Conservation (phyloP, 139 green algal species). For the Protoeuglena noctilucae region DNA sequence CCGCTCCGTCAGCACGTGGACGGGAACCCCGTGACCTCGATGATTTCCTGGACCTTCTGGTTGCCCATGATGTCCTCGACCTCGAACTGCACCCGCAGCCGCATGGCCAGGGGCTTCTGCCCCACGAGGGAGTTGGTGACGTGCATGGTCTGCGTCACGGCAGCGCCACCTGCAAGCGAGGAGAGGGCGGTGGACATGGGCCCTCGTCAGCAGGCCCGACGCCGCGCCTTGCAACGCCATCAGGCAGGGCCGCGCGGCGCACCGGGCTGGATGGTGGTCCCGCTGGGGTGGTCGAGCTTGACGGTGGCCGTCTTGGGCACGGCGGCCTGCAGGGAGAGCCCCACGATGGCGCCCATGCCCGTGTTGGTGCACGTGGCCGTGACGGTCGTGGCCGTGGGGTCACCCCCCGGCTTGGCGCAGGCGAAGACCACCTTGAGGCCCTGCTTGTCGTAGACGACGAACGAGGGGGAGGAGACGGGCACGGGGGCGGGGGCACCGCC, state of each 20-base stretch:
- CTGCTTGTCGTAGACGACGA: slow-evolving; percentile 41
- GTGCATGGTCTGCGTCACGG: slow-evolving; percentile 49
- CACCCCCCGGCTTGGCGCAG: slow-evolving; percentile 30
- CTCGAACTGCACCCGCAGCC: too few species aligned
- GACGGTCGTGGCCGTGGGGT: slow-evolving; percentile 29
- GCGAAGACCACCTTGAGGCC: slow-evolving; percentile 46
- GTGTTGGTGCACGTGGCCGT: slow-evolving; percentile 47
- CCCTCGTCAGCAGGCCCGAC: not conserved
- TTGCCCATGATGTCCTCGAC: too few species aligned
- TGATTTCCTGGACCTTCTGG: too few species aligned
- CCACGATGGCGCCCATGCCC: slow-evolving; percentile 26
- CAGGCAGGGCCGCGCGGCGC: not conserved
- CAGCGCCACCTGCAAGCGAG: slow-evolving; percentile 4
- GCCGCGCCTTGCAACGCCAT: not conserved
- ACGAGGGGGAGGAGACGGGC: slow-evolving; percentile 5
- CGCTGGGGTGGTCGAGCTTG: not conserved
- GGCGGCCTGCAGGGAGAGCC: slow-evolving; percentile 71
- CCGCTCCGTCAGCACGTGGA: too few species aligned
- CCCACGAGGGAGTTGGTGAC: slow-evolving; percentile 68
- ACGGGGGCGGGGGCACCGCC: slow-evolving; percentile 3
- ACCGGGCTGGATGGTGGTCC: not conserved
- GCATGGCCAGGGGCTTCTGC: slow-evolving; percentile 58
- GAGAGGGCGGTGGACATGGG: not conserved
- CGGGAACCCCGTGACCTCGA: too few species aligned
- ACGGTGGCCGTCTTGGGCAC: slow-evolving; percentile 12